These are phyloP conservation scores for Exophiala sideris DNA, from an alignment of 2,329 filamentous ascomycete genomes.

Conservation along the genomic window DNA sequence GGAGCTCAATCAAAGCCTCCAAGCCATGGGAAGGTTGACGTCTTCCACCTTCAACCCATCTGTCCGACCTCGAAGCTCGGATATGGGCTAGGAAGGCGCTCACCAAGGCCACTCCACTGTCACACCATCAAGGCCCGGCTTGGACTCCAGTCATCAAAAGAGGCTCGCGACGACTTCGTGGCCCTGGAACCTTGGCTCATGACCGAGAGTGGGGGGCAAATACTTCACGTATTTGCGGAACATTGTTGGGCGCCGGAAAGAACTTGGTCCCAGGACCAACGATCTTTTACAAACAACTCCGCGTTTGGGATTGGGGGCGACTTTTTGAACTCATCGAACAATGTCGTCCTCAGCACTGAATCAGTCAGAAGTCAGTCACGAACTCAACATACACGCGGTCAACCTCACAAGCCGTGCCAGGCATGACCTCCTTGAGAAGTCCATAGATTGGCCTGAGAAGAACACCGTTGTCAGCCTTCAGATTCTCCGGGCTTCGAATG, in stretches of 20 bases:
- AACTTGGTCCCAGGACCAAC: not conserved
- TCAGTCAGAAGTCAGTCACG: not conserved
- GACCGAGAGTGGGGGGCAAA: too few relatives aligned
- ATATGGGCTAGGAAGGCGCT: too few relatives aligned
- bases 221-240: not conserved
- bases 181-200: too few relatives aligned
- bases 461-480: not conserved
- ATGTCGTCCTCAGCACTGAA: not conserved
- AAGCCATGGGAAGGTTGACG: too few relatives aligned
- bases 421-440: not conserved
- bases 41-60: too few relatives aligned
- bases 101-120: too few relatives aligned
- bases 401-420: not conserved
- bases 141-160: too few relatives aligned
- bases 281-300: not conserved
- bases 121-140: too few relatives aligned
- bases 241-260: not conserved
- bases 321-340: constrained; percentile 1
- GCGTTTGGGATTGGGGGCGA: not conserved
- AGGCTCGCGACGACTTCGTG: too few relatives aligned
- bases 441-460: not conserved
- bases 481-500: too few relatives aligned
- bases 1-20: too few relatives aligned
- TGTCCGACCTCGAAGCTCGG: too few relatives aligned
- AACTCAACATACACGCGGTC: not conserved